phyloP scores from a whole-genome alignment of 495 filamentous ascomycete genomes.

The Penicillium alfredii region DNA sequence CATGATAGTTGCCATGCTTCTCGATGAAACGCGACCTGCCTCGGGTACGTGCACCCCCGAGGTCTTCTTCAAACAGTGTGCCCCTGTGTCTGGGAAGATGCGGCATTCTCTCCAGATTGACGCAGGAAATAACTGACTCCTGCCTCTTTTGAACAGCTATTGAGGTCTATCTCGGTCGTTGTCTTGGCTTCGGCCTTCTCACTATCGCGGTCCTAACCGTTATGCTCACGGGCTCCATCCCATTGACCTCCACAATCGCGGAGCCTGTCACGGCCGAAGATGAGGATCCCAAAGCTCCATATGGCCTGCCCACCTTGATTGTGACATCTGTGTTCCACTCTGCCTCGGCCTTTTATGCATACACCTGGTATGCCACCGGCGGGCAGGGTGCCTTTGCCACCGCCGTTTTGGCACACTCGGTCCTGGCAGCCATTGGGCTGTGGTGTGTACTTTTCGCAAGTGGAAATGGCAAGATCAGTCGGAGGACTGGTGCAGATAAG shows the following conservation, averaged over 20 bases:
- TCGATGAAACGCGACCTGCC: slow-evolving; percentile 50
- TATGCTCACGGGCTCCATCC: slow-evolving; percentile 70
- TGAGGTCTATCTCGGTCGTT: slow-evolving; percentile 71
- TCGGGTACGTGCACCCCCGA: slow-evolving; percentile 41
- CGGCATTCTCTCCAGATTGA: too few species aligned
- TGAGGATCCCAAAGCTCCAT: slow-evolving; percentile 55
- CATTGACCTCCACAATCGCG: slow-evolving; percentile 48
- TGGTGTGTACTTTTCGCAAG: slow-evolving; percentile 75
- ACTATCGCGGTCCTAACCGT: slow-evolving; percentile 59
- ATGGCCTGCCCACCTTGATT: slow-evolving; percentile 60
- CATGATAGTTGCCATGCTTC: slow-evolving; percentile 57
- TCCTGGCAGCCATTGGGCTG: slow-evolving; percentile 55
- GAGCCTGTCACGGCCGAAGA: slow-evolving; percentile 41
- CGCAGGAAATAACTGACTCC: background rate
- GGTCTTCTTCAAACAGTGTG: background rate
- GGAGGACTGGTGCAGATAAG: slow-evolving; percentile 72
- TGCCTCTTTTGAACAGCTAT: slow-evolving; percentile 45
- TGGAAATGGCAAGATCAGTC: slow-evolving; percentile 55
- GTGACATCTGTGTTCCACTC: slow-evolving; percentile 63
- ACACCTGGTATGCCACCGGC: slow-evolving; percentile 52
- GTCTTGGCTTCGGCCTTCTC: slow-evolving; percentile 60
- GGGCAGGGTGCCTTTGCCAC: slow-evolving; percentile 50
- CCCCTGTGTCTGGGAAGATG: too few species aligned
- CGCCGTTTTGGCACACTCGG: slow-evolving; percentile 44
- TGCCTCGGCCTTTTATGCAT: slow-evolving; percentile 59